Conservation (phyloP, 306 rosid genomes). For the Mimosa bimucronata region DNA sequence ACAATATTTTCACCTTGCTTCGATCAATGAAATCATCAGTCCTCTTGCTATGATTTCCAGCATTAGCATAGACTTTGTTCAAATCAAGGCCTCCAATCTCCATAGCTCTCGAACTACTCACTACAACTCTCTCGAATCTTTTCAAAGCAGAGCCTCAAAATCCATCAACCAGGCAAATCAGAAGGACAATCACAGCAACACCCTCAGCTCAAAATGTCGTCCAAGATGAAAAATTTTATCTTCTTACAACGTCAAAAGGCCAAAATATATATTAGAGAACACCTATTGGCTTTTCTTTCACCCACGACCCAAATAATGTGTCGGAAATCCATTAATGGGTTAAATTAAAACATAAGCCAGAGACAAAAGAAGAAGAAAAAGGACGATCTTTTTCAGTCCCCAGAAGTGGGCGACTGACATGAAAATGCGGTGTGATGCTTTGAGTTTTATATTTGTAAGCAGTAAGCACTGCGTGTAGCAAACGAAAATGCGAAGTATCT, state of each 20-base stretch:
- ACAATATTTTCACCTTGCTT: conserved; percentile 89
- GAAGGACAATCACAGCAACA: background rate
- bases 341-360: background rate
- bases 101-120: conserved; percentile 40
- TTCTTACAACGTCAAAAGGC: background rate
- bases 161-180: background rate
- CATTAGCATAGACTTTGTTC: conserved; percentile 53
- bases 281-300: conserved; percentile 9
- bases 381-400: background rate
- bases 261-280: conserved; percentile 14
- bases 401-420: background rate
- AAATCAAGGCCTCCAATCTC: conserved; percentile 60
- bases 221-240: background rate
- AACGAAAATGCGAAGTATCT: background rate
- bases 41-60: conserved; percentile 40
- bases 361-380: too few species aligned
- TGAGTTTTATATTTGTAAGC: background rate
- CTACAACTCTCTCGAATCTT: background rate
- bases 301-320: background rate
- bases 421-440: background rate
- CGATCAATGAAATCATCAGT: conserved; percentile 85
- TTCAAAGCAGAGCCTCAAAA: background rate
- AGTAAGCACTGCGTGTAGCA: too few species aligned
- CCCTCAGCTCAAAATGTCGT: background rate
- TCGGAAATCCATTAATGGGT: background rate